Conservation (phyloP, 331 rosid genomes). For the Rhamnella rubrinervis region DNA sequence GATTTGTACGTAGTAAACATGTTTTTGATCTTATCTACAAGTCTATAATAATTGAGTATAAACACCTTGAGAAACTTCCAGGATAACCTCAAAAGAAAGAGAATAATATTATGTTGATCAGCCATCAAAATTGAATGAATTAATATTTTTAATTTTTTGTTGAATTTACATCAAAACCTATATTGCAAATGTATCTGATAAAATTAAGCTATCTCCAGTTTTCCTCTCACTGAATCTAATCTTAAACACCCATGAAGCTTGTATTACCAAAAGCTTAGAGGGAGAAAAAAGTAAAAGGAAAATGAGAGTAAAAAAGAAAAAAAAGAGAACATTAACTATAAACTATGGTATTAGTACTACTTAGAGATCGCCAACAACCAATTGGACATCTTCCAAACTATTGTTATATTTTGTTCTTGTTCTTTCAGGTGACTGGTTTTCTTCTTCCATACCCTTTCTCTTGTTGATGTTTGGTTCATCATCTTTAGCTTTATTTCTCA, state of each 20-base stretch:
- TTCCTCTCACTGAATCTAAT: too few species aligned
- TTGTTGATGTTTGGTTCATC: constrained; percentile 28
- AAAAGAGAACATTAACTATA: not conserved
- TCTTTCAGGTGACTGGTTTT: constrained; percentile 38
- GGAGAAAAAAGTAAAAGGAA: too few species aligned
- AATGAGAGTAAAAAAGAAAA: not conserved
- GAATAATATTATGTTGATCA: not conserved
- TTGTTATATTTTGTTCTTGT: constrained; percentile 30
- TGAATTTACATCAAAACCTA: constrained; percentile 5
- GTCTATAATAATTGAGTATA: too few species aligned
- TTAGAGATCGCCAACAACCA: not conserved
- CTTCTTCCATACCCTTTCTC: constrained; percentile 44
- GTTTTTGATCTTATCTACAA: too few species aligned
- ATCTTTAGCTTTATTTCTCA: constrained; percentile 49
- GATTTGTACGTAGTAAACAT: too few species aligned
- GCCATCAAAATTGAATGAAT: constrained; percentile 8
- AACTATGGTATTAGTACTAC: too few species aligned
- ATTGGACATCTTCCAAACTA: constrained; percentile 8
- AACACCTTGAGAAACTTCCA: not conserved
- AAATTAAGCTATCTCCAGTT: too few species aligned
- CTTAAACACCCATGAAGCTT: too few species aligned
- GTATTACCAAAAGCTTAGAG: too few species aligned
- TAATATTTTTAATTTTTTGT: not conserved
- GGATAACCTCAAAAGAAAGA: not conserved
- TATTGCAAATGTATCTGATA: not conserved